phyloP scores from a whole-genome alignment of 352 stramenopile genomes.

The Globisporangium camurandrum region DNA sequence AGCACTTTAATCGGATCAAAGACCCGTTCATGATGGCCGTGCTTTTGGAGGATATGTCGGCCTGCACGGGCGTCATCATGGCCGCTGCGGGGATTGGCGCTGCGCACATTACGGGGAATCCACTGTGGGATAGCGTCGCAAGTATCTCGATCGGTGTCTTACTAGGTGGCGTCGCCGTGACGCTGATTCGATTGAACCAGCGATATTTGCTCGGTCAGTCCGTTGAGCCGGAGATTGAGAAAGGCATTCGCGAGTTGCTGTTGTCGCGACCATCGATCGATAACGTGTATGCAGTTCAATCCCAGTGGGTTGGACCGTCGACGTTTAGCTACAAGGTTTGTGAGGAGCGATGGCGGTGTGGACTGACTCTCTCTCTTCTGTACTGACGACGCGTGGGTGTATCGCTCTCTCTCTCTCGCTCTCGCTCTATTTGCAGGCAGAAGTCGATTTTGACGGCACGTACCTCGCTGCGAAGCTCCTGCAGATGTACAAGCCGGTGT shows the following conservation, averaged over 20 bases:
- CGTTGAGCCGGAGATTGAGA: slow-evolving; percentile 90
- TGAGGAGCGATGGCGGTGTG: not conserved
- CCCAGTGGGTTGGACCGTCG: slow-evolving; percentile 95
- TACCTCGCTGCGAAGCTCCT: slow-evolving; percentile 94
- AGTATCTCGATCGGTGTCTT: slow-evolving; percentile 93
- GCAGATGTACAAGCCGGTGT: slow-evolving; percentile 88
- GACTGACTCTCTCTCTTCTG: not conserved
- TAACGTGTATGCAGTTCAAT: slow-evolving; percentile 93
- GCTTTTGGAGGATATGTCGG: slow-evolving; percentile 94
- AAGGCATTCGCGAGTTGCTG: slow-evolving; percentile 69
- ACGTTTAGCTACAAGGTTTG: slow-evolving; percentile 97
- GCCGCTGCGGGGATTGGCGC: slow-evolving; percentile 91
- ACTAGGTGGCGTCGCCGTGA: slow-evolving; percentile 91
- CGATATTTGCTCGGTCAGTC: slow-evolving; percentile 95
- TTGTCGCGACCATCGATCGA: slow-evolving; percentile 90
- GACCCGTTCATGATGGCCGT: slow-evolving; percentile 97
- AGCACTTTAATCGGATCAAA: slow-evolving; percentile 71
- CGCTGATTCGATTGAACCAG: slow-evolving; percentile 93
- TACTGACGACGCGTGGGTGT: not conserved
- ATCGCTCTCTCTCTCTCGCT: slow-evolving; percentile 5
- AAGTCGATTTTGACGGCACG: slow-evolving; percentile 99
- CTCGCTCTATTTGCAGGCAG: slow-evolving; percentile 49
- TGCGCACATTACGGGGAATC: slow-evolving; percentile 88
- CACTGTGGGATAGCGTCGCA: slow-evolving; percentile 93
- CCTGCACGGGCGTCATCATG: slow-evolving; percentile 95